These are phyloP conservation scores for Neodidymelliopsis sp. DNA, from an alignment of 2,329 filamentous ascomycete genomes.

Conservation along the genomic window DNA sequence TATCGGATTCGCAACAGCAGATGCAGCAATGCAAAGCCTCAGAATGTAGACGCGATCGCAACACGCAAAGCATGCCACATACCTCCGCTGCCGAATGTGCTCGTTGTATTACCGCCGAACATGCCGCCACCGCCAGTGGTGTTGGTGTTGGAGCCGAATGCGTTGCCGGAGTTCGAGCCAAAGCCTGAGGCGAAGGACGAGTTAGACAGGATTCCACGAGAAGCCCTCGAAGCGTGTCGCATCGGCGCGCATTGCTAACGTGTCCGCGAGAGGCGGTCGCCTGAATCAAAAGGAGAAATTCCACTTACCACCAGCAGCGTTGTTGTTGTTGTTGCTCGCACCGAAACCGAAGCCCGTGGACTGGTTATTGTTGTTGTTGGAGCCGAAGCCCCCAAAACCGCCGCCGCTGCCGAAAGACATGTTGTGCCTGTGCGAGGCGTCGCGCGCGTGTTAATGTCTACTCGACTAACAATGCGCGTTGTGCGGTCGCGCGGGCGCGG, in stretches of 20 bases:
- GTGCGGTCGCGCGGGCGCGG: slow-evolving; percentile 27
- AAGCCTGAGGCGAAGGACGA: slow-evolving; percentile 51
- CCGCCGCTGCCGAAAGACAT: slow-evolving; percentile 60
- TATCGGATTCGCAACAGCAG: not conserved
- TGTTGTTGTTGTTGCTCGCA: slow-evolving; percentile 41
- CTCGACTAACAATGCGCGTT: slow-evolving; percentile 30
- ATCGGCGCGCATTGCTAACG: slow-evolving; percentile 39
- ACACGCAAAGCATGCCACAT: slow-evolving; percentile 48
- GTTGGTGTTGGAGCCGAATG: slow-evolving; percentile 46
- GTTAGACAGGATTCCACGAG: slow-evolving; percentile 48
- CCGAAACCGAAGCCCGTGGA: slow-evolving; percentile 52
- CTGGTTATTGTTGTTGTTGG: slow-evolving; percentile 46
- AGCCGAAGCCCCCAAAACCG: slow-evolving; percentile 55
- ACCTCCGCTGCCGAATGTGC: slow-evolving; percentile 48
- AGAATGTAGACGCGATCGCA: slow-evolving; percentile 32
- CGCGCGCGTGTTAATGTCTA: slow-evolving; percentile 31
- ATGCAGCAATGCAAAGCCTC: slow-evolving; percentile 5
- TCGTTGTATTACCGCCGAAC: slow-evolving; percentile 44
- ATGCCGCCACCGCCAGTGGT: slow-evolving; percentile 39
- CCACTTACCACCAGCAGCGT: slow-evolving; percentile 61
- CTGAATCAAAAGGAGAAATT: slow-evolving; percentile 26
- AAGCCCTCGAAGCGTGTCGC: slow-evolving; percentile 36
- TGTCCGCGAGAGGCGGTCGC: slow-evolving; percentile 28
- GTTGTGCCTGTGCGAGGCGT: slow-evolving; percentile 31
- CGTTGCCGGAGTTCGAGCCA: slow-evolving; percentile 47